Conservation (phyloP, 2,329 filamentous ascomycete species). For the Sporothrix brunneoviolacea region DNA sequence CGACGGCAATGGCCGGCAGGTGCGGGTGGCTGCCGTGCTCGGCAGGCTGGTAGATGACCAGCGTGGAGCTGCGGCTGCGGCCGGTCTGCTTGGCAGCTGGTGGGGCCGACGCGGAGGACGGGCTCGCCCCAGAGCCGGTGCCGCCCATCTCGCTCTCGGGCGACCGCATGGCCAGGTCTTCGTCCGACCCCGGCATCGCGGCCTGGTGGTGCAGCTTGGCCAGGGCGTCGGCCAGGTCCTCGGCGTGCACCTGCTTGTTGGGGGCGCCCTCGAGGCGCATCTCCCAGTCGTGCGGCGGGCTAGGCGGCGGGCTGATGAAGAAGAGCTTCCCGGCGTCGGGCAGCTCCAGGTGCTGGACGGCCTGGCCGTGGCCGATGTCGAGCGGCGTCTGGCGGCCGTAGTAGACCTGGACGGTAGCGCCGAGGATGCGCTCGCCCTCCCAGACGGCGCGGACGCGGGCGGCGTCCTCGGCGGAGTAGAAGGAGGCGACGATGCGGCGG, state of each 20-base stretch:
- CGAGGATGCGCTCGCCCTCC: slow-evolving; percentile 68
- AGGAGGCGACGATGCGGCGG: slow-evolving; percentile 73
- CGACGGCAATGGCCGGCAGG: slow-evolving; percentile 59
- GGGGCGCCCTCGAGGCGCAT: slow-evolving; percentile 61
- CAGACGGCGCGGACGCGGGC: slow-evolving; percentile 65
- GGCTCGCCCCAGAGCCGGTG: slow-evolving; percentile 29
- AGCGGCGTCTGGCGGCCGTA: slow-evolving; percentile 58
- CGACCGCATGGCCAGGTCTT: slow-evolving; percentile 19
- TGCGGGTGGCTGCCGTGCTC: slow-evolving; percentile 47
- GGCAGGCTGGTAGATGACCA: slow-evolving; percentile 56
- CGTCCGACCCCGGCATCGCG: slow-evolving; percentile 27
- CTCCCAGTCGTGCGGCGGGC: slow-evolving; percentile 63
- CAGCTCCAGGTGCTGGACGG: slow-evolving; percentile 55
- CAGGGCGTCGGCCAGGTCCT: slow-evolving; percentile 61
- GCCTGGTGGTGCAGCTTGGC: slow-evolving; percentile 49
- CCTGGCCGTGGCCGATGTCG: slow-evolving; percentile 25
- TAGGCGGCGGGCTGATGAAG: slow-evolving; percentile 65
- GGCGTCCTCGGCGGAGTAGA: slow-evolving; percentile 63
- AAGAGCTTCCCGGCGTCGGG: slow-evolving; percentile 65
- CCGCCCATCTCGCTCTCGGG: slow-evolving; percentile 33
- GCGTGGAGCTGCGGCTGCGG: slow-evolving; percentile 56
- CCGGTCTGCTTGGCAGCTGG: slow-evolving; percentile 20
- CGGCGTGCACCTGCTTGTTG: slow-evolving; percentile 63
- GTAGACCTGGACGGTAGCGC: slow-evolving; percentile 61
- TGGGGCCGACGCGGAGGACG: slow-evolving; percentile 20